Base-by-base conservation (phyloP, 1,284 basidiomycete genomes). In the Psilocybe mexicana region DNA sequence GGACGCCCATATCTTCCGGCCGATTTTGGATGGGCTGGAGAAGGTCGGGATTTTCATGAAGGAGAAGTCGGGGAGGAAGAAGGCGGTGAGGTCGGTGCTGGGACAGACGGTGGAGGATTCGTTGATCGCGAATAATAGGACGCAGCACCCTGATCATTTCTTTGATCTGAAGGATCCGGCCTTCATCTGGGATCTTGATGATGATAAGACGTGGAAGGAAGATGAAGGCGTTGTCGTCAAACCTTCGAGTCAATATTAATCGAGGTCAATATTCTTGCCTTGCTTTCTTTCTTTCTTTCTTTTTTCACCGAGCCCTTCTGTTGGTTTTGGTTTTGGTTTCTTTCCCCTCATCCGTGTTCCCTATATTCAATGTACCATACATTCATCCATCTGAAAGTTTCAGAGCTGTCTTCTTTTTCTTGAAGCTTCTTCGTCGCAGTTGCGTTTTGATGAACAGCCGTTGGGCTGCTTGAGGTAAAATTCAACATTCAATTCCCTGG, bases 21-120 rank as follows among this genome's bases (percentile, higher is more conserved):
- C 81, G 0, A 84, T 93, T 14, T 72, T 94, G 72, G 69, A 73
- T 11, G 80, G 82, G 12, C 70, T 94, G 68, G 80, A 85, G 62
- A 75, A 77, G 45, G 79, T 74, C 18, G 92, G 91, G 1, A 68
- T 94, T 43, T 80, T 79, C 12, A 87, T 94, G 78, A 78, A 76
- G 67, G 92, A 93, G 75, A 74, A 53, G 35, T 63, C 55, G 36
- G 14, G 28, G 46, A 23, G 26, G 10, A 33, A 23, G 42, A 12
- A 26, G 14, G 28, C 23, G 46, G 11, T 33, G 50, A 44, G 6
- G 12, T 43, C 12, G 26, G n/a, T 38, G 43, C 40, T 46, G 54
- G 47, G 47, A 43, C 40, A 38, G 52, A 52, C 43, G 30, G 48
- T 59, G 51, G 54, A 48, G 30, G 48, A 45, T 51, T 40, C 28